phyloP scores from a whole-genome alignment of 306 rosid species.

The Castanospermum australe region DNA sequence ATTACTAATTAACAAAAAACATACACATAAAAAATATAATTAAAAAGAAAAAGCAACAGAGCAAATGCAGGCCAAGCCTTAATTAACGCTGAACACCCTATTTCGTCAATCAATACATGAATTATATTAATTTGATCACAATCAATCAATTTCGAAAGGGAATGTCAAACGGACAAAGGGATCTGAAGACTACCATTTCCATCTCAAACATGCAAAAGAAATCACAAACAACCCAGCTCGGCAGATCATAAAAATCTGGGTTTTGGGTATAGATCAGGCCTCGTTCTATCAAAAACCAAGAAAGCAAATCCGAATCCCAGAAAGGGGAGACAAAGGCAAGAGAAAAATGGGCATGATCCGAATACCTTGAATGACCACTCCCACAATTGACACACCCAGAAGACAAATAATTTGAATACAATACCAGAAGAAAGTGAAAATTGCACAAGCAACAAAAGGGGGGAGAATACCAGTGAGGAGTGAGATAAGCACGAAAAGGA shows the following conservation, averaged over 20 bases:
- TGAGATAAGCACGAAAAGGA: not conserved
- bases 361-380: slow-evolving; percentile 23
- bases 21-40: not conserved
- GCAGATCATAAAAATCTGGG: not conserved
- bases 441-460: not conserved
- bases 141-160: slow-evolving; percentile 9
- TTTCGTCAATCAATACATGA: not conserved
- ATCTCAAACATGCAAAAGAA: slow-evolving; percentile 24
- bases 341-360: not conserved
- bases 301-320: slow-evolving; percentile 22
- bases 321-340: not conserved
- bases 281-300: slow-evolving; percentile 14
- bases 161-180: not conserved
- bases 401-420: not conserved
- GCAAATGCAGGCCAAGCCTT: not conserved
- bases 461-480: not conserved
- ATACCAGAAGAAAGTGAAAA: not conserved
- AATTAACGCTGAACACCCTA: not conserved
- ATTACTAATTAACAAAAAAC: not conserved
- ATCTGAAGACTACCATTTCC: not conserved
- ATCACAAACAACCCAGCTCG: not conserved
- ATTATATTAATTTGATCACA: slow-evolving; percentile 5
- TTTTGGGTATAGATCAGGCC: not conserved
- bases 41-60: not conserved
- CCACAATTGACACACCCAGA: slow-evolving; percentile 12